phyloP scores from a whole-genome alignment of 331 rosid genomes.

The Stylosanthes scabra region DNA sequence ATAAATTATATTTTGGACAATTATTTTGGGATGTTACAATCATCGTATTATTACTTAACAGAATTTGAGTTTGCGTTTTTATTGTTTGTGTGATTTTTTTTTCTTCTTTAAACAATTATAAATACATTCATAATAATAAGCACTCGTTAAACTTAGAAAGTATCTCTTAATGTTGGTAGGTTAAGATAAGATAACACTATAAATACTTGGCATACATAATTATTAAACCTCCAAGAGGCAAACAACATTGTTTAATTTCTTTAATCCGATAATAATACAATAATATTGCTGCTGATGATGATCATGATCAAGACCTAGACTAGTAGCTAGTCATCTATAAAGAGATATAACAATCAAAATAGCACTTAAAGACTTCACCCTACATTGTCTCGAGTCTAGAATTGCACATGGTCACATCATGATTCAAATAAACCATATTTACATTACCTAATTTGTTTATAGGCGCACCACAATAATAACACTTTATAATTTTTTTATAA shows the following conservation, averaged over 20 bases:
- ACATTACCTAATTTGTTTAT: slow-evolving; percentile 33
- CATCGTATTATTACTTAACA: too few species aligned
- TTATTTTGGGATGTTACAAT: too few species aligned
- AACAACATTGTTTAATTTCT: slow-evolving; percentile 28
- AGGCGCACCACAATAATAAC: slow-evolving; percentile 18
- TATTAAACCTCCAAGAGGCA: slow-evolving; percentile 23
- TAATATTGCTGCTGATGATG: slow-evolving; percentile 9
- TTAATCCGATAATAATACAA: neutral
- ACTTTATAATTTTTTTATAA: neutral
- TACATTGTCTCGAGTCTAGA: slow-evolving; percentile 38
- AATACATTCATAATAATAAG: too few species aligned
- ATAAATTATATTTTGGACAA: too few species aligned
- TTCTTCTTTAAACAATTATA: too few species aligned
- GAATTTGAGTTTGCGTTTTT: too few species aligned
- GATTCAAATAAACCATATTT: slow-evolving; percentile 40
- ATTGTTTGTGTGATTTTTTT: too few species aligned
- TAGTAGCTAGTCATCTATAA: slow-evolving; percentile 30
- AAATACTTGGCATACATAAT: slow-evolving; percentile 12
- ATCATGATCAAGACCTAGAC: neutral
- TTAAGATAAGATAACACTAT: neutral
- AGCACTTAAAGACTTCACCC: slow-evolving; percentile 51
- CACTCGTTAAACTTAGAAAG: too few species aligned
- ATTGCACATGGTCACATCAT: slow-evolving; percentile 51
- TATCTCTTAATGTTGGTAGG: too few species aligned
- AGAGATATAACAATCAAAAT: slow-evolving; percentile 20